Conservation (phyloP, 2,329 filamentous ascomycete genomes). For the Penicillium sp. region DNA sequence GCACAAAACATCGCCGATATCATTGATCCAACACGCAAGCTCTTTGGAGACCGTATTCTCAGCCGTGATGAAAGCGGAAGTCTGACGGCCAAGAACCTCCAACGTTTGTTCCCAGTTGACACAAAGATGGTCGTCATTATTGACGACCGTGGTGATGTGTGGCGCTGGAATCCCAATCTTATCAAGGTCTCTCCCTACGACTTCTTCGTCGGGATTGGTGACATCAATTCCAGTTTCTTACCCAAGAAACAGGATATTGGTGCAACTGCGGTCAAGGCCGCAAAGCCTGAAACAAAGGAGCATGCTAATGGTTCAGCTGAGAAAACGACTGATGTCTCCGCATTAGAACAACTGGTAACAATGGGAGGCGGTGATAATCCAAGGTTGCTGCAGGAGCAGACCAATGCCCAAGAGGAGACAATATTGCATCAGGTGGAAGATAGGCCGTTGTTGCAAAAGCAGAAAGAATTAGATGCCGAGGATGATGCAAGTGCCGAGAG, state of each 20-base stretch:
- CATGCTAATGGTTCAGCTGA: constrained; percentile 35
- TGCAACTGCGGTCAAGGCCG: constrained; percentile 43
- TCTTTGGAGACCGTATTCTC: constrained; percentile 92
- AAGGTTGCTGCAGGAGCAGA: constrained; percentile 69
- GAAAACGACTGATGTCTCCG: constrained; percentile 44
- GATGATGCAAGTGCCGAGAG: constrained; percentile 63
- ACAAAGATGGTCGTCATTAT: constrained; percentile 99
- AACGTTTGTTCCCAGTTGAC: constrained; percentile 90
- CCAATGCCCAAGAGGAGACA: constrained; percentile 80
- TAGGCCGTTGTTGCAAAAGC: constrained; percentile 84
- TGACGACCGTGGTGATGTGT: constrained; percentile 94
- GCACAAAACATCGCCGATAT: constrained; percentile 88
- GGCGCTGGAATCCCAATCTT: constrained; percentile 88
- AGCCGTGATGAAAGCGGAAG: constrained; percentile 97
- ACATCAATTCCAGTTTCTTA: constrained; percentile 97
- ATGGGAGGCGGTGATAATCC: constrained; percentile 73
- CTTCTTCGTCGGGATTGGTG: constrained; percentile 96
- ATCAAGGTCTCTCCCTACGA: constrained; percentile 95
- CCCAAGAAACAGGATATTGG: constrained; percentile 67
- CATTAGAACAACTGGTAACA: constrained; percentile 72
- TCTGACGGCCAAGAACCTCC: constrained; percentile 84
- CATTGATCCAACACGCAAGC: constrained; percentile 82
- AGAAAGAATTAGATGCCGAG: constrained; percentile 85
- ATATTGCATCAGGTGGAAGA: constrained; percentile 88
- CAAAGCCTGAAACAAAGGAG: constrained; percentile 24